These are phyloP conservation scores for Curvularia eragrostidis DNA, from an alignment of 2,329 filamentous ascomycete genomes.

Conservation along the genomic window DNA sequence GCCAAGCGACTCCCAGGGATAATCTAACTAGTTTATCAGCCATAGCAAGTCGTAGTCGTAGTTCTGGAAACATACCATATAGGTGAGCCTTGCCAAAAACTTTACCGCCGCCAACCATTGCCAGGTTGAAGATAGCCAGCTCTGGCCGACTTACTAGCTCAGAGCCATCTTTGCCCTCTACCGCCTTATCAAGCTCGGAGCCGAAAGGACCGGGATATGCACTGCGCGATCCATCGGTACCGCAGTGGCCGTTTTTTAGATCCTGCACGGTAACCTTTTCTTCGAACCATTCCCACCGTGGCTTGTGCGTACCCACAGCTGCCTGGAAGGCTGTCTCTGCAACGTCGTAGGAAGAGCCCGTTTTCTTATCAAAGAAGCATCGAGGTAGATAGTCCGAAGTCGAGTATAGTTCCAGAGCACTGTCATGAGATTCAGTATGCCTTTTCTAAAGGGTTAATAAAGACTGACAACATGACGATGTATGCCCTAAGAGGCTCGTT, in stretches of 20 bases:
- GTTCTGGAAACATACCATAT: conserved; percentile 25
- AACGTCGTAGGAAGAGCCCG: conserved; percentile 42
- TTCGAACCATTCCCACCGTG: conserved; percentile 50
- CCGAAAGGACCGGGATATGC: conserved; percentile 39
- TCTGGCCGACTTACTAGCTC: conserved; percentile 30
- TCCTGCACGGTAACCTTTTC: conserved; percentile 26
- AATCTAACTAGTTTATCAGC: not conserved
- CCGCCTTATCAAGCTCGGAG: conserved; percentile 14
- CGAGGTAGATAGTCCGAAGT: conserved; percentile 44
- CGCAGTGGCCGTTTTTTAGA: conserved; percentile 9
- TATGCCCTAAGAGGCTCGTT: conserved; percentile 50
- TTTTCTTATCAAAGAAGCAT: conserved; percentile 31
- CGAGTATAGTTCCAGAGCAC: conserved; percentile 43
- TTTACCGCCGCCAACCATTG: conserved; percentile 41
- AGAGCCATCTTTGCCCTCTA: conserved; percentile 7
- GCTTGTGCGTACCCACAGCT: conserved; percentile 24
- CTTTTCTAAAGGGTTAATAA: not conserved
- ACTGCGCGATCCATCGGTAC: not conserved
- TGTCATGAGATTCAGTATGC: conserved; percentile 10
- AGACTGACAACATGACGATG: conserved; percentile 44
- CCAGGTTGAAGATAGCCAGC: conserved; percentile 31
- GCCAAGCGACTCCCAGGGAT: not conserved
- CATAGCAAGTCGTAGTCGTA: not conserved
- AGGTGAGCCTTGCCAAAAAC: conserved; percentile 36
- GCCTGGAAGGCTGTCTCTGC: conserved; percentile 44